Conservation (phyloP, 768 basidiomycete species). For the Rhodotorula sphaerocarpa region DNA sequence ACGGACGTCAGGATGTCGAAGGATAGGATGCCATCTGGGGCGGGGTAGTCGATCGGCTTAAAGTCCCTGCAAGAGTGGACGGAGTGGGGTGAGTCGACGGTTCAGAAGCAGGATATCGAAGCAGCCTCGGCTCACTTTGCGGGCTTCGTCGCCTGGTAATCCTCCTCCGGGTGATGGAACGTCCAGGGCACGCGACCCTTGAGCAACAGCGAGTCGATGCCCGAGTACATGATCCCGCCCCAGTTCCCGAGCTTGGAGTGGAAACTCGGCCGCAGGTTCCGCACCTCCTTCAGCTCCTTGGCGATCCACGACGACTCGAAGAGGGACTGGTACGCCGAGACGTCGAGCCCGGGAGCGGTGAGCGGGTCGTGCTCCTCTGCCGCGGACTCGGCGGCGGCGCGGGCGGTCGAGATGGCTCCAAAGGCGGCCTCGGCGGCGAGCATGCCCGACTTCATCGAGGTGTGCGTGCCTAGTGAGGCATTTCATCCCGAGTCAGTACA, state of each 20-base stretch:
- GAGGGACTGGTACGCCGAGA: conserved; percentile 63
- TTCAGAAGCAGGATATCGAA: conserved; percentile 17
- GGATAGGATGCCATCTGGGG: conserved; percentile 76
- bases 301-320: conserved; percentile 75
- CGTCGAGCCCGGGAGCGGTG: conserved; percentile 49
- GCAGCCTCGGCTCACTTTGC: conserved; percentile 46
- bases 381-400: conserved; percentile 24
- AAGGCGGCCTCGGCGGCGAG: conserved; percentile 84
- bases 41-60: conserved; percentile 34
- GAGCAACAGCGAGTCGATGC: conserved; percentile 73
- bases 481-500: too few relatives aligned
- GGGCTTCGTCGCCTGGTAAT: conserved; percentile 64
- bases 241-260: conserved; percentile 64
- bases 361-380: conserved; percentile 35
- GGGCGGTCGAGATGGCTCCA: conserved; percentile 50
- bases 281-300: conserved; percentile 75
- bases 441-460: conserved; percentile 99
- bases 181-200: conserved; percentile 88
- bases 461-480: conserved; percentile 77
- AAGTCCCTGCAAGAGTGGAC: conserved; percentile 10
- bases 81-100: neutral
- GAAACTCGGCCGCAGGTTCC: conserved; percentile 87
- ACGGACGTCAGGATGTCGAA: conserved; percentile 89
- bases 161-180: conserved; percentile 54
- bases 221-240: conserved; percentile 83